These are phyloP conservation scores for Immersiporthe knoxdaviesiana DNA, from an alignment of 2,329 filamentous ascomycete species.

Conservation along the genomic window DNA sequence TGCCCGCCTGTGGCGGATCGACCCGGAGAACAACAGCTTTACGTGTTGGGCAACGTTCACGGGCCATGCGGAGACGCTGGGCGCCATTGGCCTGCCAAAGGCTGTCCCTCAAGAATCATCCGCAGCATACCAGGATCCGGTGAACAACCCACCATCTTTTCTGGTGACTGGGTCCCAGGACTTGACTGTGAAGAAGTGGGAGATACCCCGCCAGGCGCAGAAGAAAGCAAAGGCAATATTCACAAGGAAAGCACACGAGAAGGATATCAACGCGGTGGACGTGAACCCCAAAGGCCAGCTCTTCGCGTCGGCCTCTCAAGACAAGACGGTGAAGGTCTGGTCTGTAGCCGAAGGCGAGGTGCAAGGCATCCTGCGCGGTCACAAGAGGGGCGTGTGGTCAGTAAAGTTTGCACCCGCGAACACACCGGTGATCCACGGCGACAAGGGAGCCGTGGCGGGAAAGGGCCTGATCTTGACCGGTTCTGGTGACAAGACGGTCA, in stretches of 20 bases:
- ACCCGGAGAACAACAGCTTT: conserved; percentile 72
- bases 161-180: conserved; percentile 93
- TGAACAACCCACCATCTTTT: conserved; percentile 80
- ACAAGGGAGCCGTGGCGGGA: conserved; percentile 71
- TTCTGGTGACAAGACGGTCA: conserved; percentile 93
- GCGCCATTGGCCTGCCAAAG: conserved; percentile 83
- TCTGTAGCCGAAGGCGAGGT: conserved; percentile 87
- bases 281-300: conserved; percentile 74
- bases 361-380: conserved; percentile 86
- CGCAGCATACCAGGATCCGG: conserved; percentile 70
- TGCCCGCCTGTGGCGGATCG: conserved; percentile 86
- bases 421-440: conserved; percentile 72
- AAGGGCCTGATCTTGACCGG: conserved; percentile 87
- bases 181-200: conserved; percentile 93
- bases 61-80: conserved; percentile 91
- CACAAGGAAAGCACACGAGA: conserved; percentile 95
- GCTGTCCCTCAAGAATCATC: conserved; percentile 68
- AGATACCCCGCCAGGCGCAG: conserved; percentile 66
- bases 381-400: conserved; percentile 94
- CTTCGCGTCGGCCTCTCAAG: conserved; percentile 95
- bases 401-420: conserved; percentile 84
- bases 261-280: conserved; percentile 96
- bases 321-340: conserved; percentile 97
- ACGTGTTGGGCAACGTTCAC: conserved; percentile 63
- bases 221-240: conserved; percentile 70